These are phyloP conservation scores for Penstemon newberryi DNA, from an alignment of 257 asterid genomes.

Conservation along the genomic window DNA sequence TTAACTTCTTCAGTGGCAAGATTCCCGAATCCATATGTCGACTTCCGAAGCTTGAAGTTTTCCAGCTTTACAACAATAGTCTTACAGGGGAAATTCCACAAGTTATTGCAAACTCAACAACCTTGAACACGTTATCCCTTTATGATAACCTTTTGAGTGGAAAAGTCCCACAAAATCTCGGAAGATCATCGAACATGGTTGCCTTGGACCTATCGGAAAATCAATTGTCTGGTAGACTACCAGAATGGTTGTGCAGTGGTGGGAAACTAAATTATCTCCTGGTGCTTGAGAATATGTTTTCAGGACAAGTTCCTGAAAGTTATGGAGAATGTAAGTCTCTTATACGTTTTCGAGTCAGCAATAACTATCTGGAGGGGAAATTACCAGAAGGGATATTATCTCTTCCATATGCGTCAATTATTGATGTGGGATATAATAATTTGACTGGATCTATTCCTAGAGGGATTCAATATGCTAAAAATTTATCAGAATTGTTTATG, in stretches of 20 bases:
- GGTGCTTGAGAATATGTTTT: slow-evolving; percentile 57
- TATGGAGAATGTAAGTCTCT: slow-evolving; percentile 66
- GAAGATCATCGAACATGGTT: slow-evolving; percentile 49
- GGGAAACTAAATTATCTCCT: slow-evolving; percentile 75
- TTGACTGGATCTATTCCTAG: slow-evolving; percentile 56
- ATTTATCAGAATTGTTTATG: slow-evolving; percentile 77
- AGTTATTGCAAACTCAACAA: slow-evolving; percentile 58
- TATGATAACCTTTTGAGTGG: slow-evolving; percentile 72
- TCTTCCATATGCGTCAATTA: slow-evolving; percentile 69
- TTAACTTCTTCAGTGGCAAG: slow-evolving; percentile 53
- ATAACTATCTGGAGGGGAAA: slow-evolving; percentile 58
- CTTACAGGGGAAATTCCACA: slow-evolving; percentile 71
- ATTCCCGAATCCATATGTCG: slow-evolving; percentile 67
- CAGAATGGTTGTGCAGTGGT: slow-evolving; percentile 62
- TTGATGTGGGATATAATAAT: slow-evolving; percentile 61
- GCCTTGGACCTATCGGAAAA: slow-evolving; percentile 89
- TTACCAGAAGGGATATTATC: slow-evolving; percentile 68
- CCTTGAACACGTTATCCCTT: slow-evolving; percentile 62
- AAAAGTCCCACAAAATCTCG: slow-evolving; percentile 64
- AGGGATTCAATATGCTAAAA: slow-evolving; percentile 52
- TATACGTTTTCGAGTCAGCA: slow-evolving; percentile 71
- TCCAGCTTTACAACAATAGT: slow-evolving; percentile 76
- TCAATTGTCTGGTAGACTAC: slow-evolving; percentile 62
- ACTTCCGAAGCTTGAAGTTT: slow-evolving; percentile 58
- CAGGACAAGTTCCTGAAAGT: slow-evolving; percentile 67